Evolutionary conservation across 768 basidiomycete species (phyloP), one percentile per base, ranked within the genome.

Genomic region (Suillus lakei): DNA sequence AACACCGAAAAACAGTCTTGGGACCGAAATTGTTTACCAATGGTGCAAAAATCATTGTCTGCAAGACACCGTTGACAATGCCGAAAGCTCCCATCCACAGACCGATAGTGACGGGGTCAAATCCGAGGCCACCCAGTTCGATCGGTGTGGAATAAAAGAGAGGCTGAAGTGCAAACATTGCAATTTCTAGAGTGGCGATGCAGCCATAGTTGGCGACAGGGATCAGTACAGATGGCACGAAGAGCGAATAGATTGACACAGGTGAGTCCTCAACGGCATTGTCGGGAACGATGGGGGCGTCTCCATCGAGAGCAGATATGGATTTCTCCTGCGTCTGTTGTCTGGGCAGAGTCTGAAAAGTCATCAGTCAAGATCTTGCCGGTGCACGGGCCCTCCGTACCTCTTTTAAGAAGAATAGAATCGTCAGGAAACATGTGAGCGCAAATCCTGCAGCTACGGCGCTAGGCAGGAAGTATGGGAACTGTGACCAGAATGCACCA

Each of bases 391-490:
- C 9, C 26, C 44, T 30, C 12, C 72, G 63, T 39, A 79, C 77
- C 64, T 78, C 77, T 63, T 78, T 70, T 28, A 79, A 69, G 61
- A 75, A 69, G 26, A 72, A 10, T 1, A 73, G 51, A 50, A 72
- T 38, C 10, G 65, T 63, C 6, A 54, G 41, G 59, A 78, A 74
- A 2, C 70, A 69, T 34, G 71, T 46, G 23, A 74, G 55, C 1
- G 75, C n/a, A 26, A 75, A 77, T 26, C 61, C 67, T 28, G 75
- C 74, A 21, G 75, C 67, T 43, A 75, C 69, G 21, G 85, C 82
- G 64, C 60, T 83, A 73, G 64, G 68, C 76, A 86, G 63, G 76
- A 86, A 71, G 79, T 84, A 78, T 0, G 88, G 88, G 64, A 85
- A 84, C 59, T 79, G 73, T n/a, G 74, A 78, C 77, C 86, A 82